phyloP scores from a whole-genome alignment of 257 asterid genomes.

The Craterostigma plantagineum region DNA sequence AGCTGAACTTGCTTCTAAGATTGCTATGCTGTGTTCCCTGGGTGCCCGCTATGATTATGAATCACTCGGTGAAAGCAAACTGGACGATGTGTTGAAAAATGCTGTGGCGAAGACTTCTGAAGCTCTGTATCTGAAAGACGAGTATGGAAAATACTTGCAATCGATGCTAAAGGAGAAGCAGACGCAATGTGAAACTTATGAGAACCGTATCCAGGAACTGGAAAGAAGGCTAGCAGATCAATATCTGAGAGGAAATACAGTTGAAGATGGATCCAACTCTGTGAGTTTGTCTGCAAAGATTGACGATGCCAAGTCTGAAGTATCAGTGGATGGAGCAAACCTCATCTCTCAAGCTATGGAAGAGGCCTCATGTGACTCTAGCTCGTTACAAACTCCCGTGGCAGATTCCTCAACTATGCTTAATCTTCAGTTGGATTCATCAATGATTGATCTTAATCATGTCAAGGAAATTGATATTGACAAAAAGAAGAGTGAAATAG shows the following conservation, averaged over 20 bases:
- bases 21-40: slow-evolving; percentile 64
- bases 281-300: slow-evolving; percentile 26
- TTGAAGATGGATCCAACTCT: slow-evolving; percentile 23
- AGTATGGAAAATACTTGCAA: slow-evolving; percentile 64
- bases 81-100: slow-evolving; percentile 43
- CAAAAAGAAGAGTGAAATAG: slow-evolving; percentile 32
- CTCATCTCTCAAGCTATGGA: too few relatives aligned
- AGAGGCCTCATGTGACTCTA: slow-evolving; percentile 41
- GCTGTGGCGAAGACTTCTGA: slow-evolving; percentile 67
- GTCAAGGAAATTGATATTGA: too few relatives aligned
- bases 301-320: slow-evolving; percentile 43
- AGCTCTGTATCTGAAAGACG: slow-evolving; percentile 66
- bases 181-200: slow-evolving; percentile 73
- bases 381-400: slow-evolving; percentile 37
- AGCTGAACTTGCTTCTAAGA: slow-evolving; percentile 96
- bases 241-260: slow-evolving; percentile 27
- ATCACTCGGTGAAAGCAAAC: slow-evolving; percentile 39
- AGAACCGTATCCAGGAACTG: slow-evolving; percentile 79
- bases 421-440: slow-evolving; percentile 64
- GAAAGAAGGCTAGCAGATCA: slow-evolving; percentile 79
- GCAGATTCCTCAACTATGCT: slow-evolving; percentile 51
- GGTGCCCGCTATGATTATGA: slow-evolving; percentile 47
- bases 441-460: slow-evolving; percentile 58
- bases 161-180: slow-evolving; percentile 59
- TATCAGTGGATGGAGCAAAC: too few relatives aligned